These are phyloP conservation scores for Heliamphora exappendiculata DNA, from an alignment of 148 eudicot genomes.

Conservation along the genomic window DNA sequence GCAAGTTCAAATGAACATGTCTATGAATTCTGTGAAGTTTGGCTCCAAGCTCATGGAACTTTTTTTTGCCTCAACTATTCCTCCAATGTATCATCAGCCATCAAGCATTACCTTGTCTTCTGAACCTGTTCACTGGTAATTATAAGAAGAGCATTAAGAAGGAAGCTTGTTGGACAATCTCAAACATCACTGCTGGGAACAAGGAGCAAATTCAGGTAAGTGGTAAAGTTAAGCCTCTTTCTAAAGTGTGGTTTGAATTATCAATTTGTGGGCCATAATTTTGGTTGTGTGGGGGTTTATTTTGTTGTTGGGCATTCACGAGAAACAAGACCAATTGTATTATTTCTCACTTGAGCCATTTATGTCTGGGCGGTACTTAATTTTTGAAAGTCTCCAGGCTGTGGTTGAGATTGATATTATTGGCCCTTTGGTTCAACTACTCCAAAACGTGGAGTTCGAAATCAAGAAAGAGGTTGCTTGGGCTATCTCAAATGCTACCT, in stretches of 20 bases:
- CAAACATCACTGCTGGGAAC: slow-evolving; percentile 54
- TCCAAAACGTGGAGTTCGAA: slow-evolving; percentile 28
- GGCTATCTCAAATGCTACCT: slow-evolving; percentile 32
- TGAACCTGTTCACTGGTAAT: slow-evolving; percentile 29
- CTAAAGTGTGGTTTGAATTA: not conserved
- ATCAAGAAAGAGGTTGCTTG: slow-evolving; percentile 34
- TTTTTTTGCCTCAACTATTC: slow-evolving; percentile 4
- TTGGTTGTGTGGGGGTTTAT: not conserved
- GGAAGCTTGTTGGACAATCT: slow-evolving; percentile 62
- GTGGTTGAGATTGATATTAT: slow-evolving; percentile 25
- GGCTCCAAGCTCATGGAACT: not conserved
- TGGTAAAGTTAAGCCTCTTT: not conserved
- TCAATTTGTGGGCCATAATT: not conserved
- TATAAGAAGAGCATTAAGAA: slow-evolving; percentile 48
- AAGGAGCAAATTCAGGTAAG: slow-evolving; percentile 46
- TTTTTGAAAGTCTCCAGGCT: slow-evolving; percentile 25
- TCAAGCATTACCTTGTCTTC: slow-evolving; percentile 35
- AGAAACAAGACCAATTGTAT: not conserved
- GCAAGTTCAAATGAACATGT: not conserved
- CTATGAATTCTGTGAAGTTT: not conserved
- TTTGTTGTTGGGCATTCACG: not conserved
- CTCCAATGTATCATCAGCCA: slow-evolving; percentile 33
- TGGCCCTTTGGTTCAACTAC: slow-evolving; percentile 27
- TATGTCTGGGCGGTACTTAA: not conserved
- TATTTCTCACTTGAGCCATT: not conserved